Evolutionary conservation across 1,284 basidiomycete genomes (phyloP).

Genomic region (Fistulina hepatica): DNA sequence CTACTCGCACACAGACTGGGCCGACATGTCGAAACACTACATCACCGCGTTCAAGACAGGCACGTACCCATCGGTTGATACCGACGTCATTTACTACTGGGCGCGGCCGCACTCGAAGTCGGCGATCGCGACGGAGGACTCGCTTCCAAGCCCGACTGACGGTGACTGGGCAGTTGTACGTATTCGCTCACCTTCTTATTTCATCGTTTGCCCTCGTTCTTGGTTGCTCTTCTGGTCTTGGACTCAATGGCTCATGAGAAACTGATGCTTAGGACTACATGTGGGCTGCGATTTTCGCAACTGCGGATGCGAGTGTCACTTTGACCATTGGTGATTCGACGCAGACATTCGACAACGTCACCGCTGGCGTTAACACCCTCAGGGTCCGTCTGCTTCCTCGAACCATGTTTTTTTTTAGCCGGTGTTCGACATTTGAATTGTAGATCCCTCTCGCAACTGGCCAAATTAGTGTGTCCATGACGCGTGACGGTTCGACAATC

Average conservation of each 20-base stretch:
- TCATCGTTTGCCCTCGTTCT: no score
- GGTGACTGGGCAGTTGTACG: constrained; percentile 31
- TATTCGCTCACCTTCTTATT: no score
- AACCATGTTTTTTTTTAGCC: no score
- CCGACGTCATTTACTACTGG: constrained; percentile 52
- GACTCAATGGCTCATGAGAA: constrained; percentile 1
- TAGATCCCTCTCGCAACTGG: constrained; percentile 29
- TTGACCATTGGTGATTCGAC: constrained; percentile 28
- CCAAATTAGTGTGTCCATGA: constrained; percentile 29
- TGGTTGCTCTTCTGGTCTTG: background rate
- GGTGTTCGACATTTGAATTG: no score
- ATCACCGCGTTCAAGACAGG: constrained; percentile 19
- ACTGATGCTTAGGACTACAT: constrained; percentile 26
- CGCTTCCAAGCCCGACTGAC: constrained; percentile 28
- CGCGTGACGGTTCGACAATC: constrained; percentile 22
- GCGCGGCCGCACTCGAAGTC: constrained; percentile 43
- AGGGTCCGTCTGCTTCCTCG: no score
- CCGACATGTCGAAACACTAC: constrained; percentile 19
- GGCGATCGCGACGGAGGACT: constrained; percentile 30
- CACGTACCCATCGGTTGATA: no score
- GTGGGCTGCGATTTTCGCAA: constrained; percentile 44
- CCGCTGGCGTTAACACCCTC: constrained; percentile 28
- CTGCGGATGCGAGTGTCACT: constrained; percentile 32
- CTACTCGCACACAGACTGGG: constrained; percentile 17
- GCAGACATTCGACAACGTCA: constrained; percentile 24